Evolutionary conservation across 768 basidiomycete species (phyloP).

Genomic region (Mycena alexandri): DNA sequence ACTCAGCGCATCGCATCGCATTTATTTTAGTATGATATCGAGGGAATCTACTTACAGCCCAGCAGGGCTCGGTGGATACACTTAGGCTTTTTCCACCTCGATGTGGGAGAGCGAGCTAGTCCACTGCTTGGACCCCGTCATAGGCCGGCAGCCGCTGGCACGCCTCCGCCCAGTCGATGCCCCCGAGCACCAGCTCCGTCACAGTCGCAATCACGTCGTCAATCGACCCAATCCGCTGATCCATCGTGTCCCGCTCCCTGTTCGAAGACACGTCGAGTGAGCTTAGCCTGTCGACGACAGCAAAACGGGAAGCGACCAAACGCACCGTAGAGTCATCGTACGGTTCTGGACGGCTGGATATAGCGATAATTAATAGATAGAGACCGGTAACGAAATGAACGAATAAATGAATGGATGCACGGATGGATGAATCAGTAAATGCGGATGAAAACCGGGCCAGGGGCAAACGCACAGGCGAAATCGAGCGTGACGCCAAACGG

Average conservation of each 20-base stretch:
- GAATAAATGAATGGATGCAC: background rate
- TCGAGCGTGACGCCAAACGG: conserved; percentile 97
- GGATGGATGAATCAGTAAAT: conserved; percentile 19
- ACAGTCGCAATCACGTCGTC: conserved; percentile 91
- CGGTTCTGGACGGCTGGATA: conserved; percentile 85
- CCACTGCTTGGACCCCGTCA: conserved; percentile 90
- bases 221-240: conserved; percentile 90
- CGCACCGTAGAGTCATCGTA: conserved; percentile 94
- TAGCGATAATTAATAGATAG: conserved; percentile 6
- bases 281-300: background rate
- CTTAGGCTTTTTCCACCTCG: conserved; percentile 18
- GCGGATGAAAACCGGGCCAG: conserved; percentile 15
- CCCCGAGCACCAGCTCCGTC: conserved; percentile 81
- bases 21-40: conserved; percentile 4
- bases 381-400: conserved; percentile 18
- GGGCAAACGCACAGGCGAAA: conserved; percentile 75
- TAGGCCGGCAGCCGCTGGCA: conserved; percentile 79
- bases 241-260: conserved; percentile 95
- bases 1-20: background rate
- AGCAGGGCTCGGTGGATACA: background rate
- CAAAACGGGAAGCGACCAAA: conserved; percentile 33
- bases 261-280: conserved; percentile 26
- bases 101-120: conserved; percentile 43
- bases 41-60: background rate
- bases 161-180: conserved; percentile 83